Base-by-base conservation (phyloP, 331 rosid species). In the Cucumis variabilis region DNA sequence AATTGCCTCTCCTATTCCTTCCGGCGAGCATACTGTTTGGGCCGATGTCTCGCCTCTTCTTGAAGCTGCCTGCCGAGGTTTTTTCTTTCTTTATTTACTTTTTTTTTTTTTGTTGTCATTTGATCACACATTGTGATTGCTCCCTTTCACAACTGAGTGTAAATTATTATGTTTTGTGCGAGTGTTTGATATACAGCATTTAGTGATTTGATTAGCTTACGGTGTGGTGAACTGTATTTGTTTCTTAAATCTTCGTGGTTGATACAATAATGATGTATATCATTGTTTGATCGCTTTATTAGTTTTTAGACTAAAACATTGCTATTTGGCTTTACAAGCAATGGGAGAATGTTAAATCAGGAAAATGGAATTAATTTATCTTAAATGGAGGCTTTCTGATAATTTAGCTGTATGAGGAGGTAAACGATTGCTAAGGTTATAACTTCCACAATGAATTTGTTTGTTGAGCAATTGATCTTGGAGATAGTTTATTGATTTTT, bases 1-100 rank as follows among this genome's bases (percentile, higher is more conserved):
- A 46, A 92, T 90, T 80, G 15, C 90, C 85, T 84, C 79, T 19
- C 63, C 96, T 89, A 91, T 95, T 92, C 96, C 96, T 88, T 92
- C 96, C 84, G 96, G 93, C 87, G 96, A 95, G 15, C 90, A 93
- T 90, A 79, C 96, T 79, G 95, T 93, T 27, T 97, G 99, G 99
- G 95, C 96, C 62, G 98, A 97, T 86, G 95, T 93, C 3, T 95
- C 98, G 3, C 93, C 94, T 20, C 98, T 97, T 65, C 98, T 97
- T 85, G 88, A 93, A 25, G 94, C 95, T 89, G 98, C 99, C 14
- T 95, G 92, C 78, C 88, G 87, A 93, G 98, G 99, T 97, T 97
- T 86, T 21, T 65, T 83, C 13, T 69, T 27, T 48, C 19, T 67
- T 20, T 37, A 70, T 66, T 66, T n/a, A 11, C 9, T 70, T 19